A percentile compares a stretch with the other conserved stretches of the same genome.
Conservation (phyloP, 2,329 filamentous ascomycete species). For the Stagonosporopsis tanaceti region DNA sequence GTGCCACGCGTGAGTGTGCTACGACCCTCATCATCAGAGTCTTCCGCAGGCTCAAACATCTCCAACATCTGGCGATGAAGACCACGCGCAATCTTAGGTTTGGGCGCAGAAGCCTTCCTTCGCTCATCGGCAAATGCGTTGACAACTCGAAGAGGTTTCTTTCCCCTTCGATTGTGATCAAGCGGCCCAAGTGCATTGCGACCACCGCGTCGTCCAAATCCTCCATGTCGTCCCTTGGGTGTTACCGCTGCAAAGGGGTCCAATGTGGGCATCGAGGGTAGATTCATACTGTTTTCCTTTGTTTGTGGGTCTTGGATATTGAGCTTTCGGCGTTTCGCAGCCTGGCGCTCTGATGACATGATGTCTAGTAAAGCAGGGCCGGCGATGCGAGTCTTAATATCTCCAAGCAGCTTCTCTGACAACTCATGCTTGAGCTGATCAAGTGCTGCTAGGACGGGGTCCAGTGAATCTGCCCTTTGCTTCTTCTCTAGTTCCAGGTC, state of each 20-base stretch:
- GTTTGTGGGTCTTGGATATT: conserved; percentile 73
- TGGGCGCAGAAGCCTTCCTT: conserved; percentile 62
- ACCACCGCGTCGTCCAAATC: conserved; percentile 52
- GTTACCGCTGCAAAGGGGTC: conserved; percentile 71
- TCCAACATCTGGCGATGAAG: conserved; percentile 81
- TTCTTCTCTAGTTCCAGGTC: conserved; percentile 91
- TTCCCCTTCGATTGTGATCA: conserved; percentile 54
- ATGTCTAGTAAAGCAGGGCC: conserved; percentile 81
- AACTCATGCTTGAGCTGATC: conserved; percentile 82
- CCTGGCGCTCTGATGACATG: conserved; percentile 82
- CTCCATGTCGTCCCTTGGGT: conserved; percentile 59
- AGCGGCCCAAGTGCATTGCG: conserved; percentile 55
- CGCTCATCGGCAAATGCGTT: conserved; percentile 66
- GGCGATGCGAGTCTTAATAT: conserved; percentile 87
- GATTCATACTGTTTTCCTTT: conserved; percentile 65
- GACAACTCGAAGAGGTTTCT: conserved; percentile 48
- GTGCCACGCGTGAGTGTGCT: conserved; percentile 76
- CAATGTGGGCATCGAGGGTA: conserved; percentile 63
- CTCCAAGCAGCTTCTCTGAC: conserved; percentile 83
- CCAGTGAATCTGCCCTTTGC: conserved; percentile 84
- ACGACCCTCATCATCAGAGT: conserved; percentile 78
- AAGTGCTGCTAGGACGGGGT: conserved; percentile 86
- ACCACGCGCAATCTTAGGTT: conserved; percentile 70
- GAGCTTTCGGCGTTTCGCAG: conserved; percentile 78
- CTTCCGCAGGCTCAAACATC: conserved; percentile 80